Evolutionary conservation across 2,329 filamentous ascomycete species (phyloP), one percentile per base, ranked within the genome.

Genomic region (Epichloe baconii): DNA sequence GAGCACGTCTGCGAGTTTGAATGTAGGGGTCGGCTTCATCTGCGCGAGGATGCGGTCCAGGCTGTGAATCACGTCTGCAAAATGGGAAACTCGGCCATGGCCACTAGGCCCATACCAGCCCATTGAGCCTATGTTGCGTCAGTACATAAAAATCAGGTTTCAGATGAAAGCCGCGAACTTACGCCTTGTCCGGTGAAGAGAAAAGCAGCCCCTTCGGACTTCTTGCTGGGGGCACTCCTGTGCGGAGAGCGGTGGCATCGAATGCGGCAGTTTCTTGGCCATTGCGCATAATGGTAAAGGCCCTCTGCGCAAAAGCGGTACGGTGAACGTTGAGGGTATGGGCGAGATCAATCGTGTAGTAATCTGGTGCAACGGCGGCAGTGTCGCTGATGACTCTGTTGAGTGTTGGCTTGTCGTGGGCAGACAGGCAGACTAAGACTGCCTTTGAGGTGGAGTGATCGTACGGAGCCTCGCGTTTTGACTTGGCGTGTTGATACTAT

Each of bases 171-270:
- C 6, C 23, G 23, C 7, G 6, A 7, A 26, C 23, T 7, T 7
- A 26, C 23, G 23, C 51, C 51, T 36, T 49, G 47, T 7, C 64
- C 62, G 1, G 64, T 65, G 50, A 66, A 67, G 7, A 66, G 53
- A 8, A 50, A 45, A 10, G 26, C 47, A 5, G 26, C 8, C 7
- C 7, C 11, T 2, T 21, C 19, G 2, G 7, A 19, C 38, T 35
- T 36, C 19, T 47, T 48, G 12, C n/a, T 2, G 5, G 34, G 23
- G 10, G 17, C 11, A 21, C 14, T 19, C 6, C 21, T 19, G 26
- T 35, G n/a, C n/a, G 12, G 14, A 35, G 12, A 6, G 11, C n/a
- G 26, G 23, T 23, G 5, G 35, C 12, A 10, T 17, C 14, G 40
- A 49, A 43, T 1, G 7, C 38, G 14, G 10, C 19, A 4, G 21